These are phyloP conservation scores for Hypomyces perniciosus DNA, from an alignment of 2,329 filamentous ascomycete genomes.

Conservation along the genomic window DNA sequence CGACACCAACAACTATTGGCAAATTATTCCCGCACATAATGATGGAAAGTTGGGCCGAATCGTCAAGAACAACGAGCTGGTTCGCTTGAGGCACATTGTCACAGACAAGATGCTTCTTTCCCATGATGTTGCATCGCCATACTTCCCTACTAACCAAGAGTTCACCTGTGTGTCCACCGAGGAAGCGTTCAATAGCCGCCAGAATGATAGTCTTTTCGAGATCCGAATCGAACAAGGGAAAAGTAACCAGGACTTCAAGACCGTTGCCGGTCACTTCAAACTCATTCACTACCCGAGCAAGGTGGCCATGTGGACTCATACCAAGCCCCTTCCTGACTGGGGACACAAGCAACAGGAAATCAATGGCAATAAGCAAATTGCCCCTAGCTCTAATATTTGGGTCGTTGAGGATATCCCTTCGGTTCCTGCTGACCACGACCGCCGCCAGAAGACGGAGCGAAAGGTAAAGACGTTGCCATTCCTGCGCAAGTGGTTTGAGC, in stretches of 20 bases:
- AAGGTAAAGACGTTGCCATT: constrained; percentile 83
- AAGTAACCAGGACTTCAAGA: constrained; percentile 75
- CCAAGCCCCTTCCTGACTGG: constrained; percentile 93
- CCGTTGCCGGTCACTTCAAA: constrained; percentile 89
- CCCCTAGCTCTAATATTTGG: constrained; percentile 90
- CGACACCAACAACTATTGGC: constrained; percentile 98
- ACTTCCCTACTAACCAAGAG: constrained; percentile 95
- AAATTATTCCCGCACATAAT: constrained; percentile 69
- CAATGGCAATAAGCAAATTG: constrained; percentile 96
- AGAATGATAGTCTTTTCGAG: constrained; percentile 90
- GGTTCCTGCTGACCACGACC: constrained; percentile 62
- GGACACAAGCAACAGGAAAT: constrained; percentile 96
- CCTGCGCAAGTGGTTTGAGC: constrained; percentile 89
- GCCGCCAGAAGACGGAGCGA: constrained; percentile 68
- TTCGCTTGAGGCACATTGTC: constrained; percentile 79
- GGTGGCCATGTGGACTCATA: constrained; percentile 99
- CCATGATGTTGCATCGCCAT: constrained; percentile 95
- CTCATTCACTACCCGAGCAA: constrained; percentile 90
- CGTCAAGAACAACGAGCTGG: constrained; percentile 77
- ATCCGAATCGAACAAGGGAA: constrained; percentile 86
- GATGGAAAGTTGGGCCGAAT: constrained; percentile 52
- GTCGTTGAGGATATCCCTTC: constrained; percentile 87
- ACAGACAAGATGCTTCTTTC: constrained; percentile 84
- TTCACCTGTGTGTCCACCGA: constrained; percentile 78
- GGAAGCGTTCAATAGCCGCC: constrained; percentile 65